These are phyloP conservation scores for Melampsora larici-populina DNA, from an alignment of 1,284 basidiomycete genomes.

Conservation along the genomic window DNA sequence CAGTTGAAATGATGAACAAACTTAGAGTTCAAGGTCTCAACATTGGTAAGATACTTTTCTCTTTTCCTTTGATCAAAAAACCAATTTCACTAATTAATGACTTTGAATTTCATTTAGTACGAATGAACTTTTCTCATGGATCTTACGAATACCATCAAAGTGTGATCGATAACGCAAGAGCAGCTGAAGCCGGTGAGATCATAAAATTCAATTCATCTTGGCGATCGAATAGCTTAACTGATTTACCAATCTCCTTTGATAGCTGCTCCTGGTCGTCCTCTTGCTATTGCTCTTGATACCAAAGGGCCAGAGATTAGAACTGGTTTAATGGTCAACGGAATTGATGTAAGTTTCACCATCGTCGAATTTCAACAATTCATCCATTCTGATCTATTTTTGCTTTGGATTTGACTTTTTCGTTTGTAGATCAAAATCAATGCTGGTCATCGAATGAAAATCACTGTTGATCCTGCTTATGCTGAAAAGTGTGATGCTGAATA, in stretches of 20 bases:
- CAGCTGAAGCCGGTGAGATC: slow-evolving; percentile 68
- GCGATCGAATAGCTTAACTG: not conserved
- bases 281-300: slow-evolving; percentile 98
- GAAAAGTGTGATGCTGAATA: slow-evolving; percentile 76
- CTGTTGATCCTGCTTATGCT: slow-evolving; percentile 76
- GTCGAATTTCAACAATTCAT: not conserved
- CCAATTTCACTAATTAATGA: not conserved
- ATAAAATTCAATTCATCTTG: not conserved
- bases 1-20: slow-evolving; percentile 74
- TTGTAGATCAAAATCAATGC: slow-evolving; percentile 80
- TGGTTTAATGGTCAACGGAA: slow-evolving; percentile 79
- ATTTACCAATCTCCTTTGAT: slow-evolving; percentile 16
- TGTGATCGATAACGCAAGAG: slow-evolving; percentile 91
- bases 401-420: too few species aligned
- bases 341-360: slow-evolving; percentile 64
- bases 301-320: slow-evolving; percentile 99
- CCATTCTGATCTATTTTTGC: slow-evolving; percentile 7
- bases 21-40: slow-evolving; percentile 87
- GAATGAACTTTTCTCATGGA: slow-evolving; percentile 98
- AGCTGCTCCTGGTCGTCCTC: slow-evolving; percentile 67
- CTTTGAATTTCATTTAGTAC: slow-evolving; percentile 58
- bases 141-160: slow-evolving; percentile 95
- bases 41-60: slow-evolving; percentile 66
- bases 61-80: not conserved
- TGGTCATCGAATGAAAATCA: slow-evolving; percentile 91